phyloP scores from a whole-genome alignment of 257 asterid genomes.

The Primulina eburnea region DNA sequence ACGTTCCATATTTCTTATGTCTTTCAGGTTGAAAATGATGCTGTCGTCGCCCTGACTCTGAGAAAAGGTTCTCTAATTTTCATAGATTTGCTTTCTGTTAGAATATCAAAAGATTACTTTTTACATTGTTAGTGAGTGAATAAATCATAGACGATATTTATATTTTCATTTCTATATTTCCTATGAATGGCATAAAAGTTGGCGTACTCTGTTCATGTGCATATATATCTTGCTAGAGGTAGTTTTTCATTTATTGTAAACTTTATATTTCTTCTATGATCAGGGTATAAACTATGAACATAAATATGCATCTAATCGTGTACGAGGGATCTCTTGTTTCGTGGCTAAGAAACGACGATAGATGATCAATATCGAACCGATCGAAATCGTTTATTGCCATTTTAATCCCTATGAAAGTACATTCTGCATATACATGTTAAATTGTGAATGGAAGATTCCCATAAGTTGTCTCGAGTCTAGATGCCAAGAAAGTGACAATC shows the following conservation, averaged over 20 bases:
- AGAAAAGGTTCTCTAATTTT: slow-evolving; percentile 66
- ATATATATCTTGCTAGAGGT: neutral
- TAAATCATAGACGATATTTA: neutral
- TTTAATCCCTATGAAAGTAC: neutral
- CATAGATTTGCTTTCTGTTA: neutral
- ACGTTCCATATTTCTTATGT: slow-evolving; percentile 7
- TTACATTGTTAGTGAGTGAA: neutral
- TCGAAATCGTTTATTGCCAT: neutral
- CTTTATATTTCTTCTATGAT: neutral
- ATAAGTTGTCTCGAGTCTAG: neutral
- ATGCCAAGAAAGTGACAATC: neutral
- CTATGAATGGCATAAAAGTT: neutral
- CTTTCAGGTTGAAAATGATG: slow-evolving; percentile 86
- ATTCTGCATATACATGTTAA: neutral
- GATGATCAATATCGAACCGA: neutral
- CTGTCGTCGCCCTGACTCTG: slow-evolving; percentile 77
- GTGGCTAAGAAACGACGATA: neutral
- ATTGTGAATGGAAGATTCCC: neutral
- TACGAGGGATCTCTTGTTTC: neutral
- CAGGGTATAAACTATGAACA: no score
- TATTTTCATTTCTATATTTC: neutral
- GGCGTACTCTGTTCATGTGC: neutral
- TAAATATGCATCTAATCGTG: neutral
- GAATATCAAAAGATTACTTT: neutral
- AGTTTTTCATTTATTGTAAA: neutral